These are phyloP conservation scores for Trichosporon sp. DNA, from an alignment of 1,284 basidiomycete genomes.

Conservation along the genomic window DNA sequence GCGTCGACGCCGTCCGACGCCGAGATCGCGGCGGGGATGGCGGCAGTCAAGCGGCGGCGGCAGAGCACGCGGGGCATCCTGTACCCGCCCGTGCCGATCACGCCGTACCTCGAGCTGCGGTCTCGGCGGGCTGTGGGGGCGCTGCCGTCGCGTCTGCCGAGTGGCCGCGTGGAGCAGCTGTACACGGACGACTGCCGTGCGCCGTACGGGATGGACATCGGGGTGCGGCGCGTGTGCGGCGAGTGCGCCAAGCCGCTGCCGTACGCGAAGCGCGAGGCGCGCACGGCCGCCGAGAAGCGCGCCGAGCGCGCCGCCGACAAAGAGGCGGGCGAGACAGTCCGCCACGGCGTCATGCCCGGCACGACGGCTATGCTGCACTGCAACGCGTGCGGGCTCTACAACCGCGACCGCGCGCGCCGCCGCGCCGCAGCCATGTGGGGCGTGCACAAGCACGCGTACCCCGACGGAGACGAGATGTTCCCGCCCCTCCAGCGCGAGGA, in stretches of 20 bases:
- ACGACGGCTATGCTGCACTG: background rate
- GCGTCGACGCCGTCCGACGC: too few relatives aligned
- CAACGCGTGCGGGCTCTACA: background rate
- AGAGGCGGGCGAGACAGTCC: background rate
- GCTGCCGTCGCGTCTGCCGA: background rate
- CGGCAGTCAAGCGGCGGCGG: too few relatives aligned
- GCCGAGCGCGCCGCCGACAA: too few relatives aligned
- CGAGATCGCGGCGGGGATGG: too few relatives aligned
- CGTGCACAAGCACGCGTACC: background rate
- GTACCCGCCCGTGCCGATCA: background rate
- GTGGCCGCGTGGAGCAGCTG: background rate
- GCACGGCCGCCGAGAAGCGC: background rate
- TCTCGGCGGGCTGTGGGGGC: background rate
- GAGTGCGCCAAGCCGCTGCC: background rate
- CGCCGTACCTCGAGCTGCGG: background rate
- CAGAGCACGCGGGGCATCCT: too few relatives aligned
- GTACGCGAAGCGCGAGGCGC: background rate
- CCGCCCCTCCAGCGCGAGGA: background rate
- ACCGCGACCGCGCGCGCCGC: background rate
- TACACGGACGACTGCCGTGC: background rate
- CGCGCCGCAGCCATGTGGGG: background rate
- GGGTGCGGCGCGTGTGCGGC: background rate
- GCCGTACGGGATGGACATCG: background rate
- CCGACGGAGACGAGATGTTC: background rate
- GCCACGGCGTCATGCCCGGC: background rate